A percentile compares a stretch with the other conserved stretches of the same genome.
These are phyloP conservation scores for Gossypioides kirkii DNA, from an alignment of 345 rosid species.

Conservation along the genomic window DNA sequence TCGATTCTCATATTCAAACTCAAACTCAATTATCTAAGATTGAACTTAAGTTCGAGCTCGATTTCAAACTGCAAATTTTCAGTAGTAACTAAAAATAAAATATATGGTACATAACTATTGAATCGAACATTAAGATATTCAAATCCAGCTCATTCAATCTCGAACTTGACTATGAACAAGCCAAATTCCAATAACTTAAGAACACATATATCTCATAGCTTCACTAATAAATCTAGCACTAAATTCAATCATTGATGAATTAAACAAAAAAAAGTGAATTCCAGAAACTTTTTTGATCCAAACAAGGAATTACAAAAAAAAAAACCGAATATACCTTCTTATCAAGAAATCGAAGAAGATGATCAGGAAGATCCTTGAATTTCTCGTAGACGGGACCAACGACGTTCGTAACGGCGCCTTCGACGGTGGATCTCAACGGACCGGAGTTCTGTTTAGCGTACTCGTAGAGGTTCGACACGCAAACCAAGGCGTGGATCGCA, in stretches of 20 bases:
- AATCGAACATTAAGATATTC: too few species aligned
- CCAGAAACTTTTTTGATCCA: neutral
- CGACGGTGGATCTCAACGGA: conserved; percentile 68
- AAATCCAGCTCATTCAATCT: too few species aligned
- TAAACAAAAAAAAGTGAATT: neutral
- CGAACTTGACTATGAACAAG: neutral
- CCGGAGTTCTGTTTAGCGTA: conserved; percentile 81
- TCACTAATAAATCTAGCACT: neutral
- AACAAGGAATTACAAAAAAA: neutral
- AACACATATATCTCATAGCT: neutral
- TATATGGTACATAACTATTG: too few species aligned
- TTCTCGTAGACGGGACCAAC: conserved; percentile 62
- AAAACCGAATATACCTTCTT: conserved; percentile 44
- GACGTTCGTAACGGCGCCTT: conserved; percentile 58
- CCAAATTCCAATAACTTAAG: neutral
- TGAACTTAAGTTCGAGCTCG: too few species aligned
- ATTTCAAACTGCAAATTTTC: too few species aligned
- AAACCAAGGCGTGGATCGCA: conserved; percentile 45
- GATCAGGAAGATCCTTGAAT: conserved; percentile 52
- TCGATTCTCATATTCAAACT: too few species aligned
- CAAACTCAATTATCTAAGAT: too few species aligned
- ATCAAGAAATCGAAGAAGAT: conserved; percentile 68
- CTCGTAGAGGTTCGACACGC: conserved; percentile 53
- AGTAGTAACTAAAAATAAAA: too few species aligned
- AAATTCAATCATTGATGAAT: neutral